Base-by-base conservation (phyloP, 495 filamentous ascomycete species). In the Penicillium pancosmium region DNA sequence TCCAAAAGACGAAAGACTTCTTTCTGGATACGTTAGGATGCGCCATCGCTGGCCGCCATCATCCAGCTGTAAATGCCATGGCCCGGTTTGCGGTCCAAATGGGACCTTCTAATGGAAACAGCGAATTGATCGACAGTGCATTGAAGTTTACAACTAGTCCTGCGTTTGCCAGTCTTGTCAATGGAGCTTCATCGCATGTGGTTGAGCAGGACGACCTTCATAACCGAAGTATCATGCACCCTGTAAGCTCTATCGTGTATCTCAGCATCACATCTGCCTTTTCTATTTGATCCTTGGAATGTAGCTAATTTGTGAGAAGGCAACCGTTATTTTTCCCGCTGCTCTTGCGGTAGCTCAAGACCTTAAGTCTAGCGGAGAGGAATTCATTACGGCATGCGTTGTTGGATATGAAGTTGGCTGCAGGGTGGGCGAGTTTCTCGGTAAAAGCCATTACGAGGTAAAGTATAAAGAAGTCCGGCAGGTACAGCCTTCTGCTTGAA, bases 201-300 rank as follows among this genome's bases (percentile, higher is more conserved):
- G 72, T 75, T 13, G 72, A 75, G 54, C 72, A 75, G 47, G 72
- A 75, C 65, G 72, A 75, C 61, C 64, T 75, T 47, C 72, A 75
- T 53, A 75, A 73, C 57, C 56, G 69, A 10, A 75, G 72, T 56
- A 75, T 75, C 35, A 70, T 69, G 67, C 72, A 75, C 62, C 72
- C 72, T 16, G 72, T 75, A 38, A 38, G 69, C 65, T 27, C 51
- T 36, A 44, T 8, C 16, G 4, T 19, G 16, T 44, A 23, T 3
- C 36, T 31, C 27, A 9, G 27, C 23, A 31, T 31, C 27, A 31
- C 23, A 15, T 21, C 15, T 7, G 11, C 9, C 18, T 31, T 31
- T 31, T 31, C 27, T 31, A 31, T 9, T 9, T 12, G 13, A 15
- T 27, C 8, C 19, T 51, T 41, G 23, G 15, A 36, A 15, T 11